Conservation (phyloP, 768 basidiomycete species). For the Naematelia encephala region DNA sequence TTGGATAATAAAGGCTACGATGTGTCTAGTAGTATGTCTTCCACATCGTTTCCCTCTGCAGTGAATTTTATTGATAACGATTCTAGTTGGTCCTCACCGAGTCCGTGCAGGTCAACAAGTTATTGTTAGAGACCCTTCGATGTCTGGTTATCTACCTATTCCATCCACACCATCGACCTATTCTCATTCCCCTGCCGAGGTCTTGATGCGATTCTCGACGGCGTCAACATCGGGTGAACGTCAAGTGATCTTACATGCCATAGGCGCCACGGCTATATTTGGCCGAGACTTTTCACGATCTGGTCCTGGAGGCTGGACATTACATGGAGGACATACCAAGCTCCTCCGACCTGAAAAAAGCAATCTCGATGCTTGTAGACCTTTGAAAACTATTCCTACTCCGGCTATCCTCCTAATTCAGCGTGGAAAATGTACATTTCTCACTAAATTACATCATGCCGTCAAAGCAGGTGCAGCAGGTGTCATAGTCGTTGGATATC, state of each 20-base stretch:
- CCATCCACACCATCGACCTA: constrained; percentile 7
- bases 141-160: constrained; percentile 44
- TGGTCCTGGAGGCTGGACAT: neutral
- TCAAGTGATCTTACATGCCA: constrained; percentile 54
- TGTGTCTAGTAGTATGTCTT: constrained; percentile 64
- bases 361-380: constrained; percentile 8
- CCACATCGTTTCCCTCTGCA: neutral
- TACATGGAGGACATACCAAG: constrained; percentile 12
- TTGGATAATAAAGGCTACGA: constrained; percentile 83
- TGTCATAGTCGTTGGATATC: constrained; percentile 62
- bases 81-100: constrained; percentile 72
- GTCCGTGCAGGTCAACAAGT: constrained; percentile 77
- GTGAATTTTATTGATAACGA: neutral
- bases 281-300: constrained; percentile 57
- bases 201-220: constrained; percentile 59
- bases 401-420: constrained; percentile 58
- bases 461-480: constrained; percentile 69
- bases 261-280: constrained; percentile 67
- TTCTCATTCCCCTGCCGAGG: constrained; percentile 56
- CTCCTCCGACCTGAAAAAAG: constrained; percentile 9
- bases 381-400: constrained; percentile 9
- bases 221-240: constrained; percentile 23
- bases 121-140: constrained; percentile 68
- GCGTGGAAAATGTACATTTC: constrained; percentile 82
- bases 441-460: constrained; percentile 73